Evolutionary conservation across 257 asterid genomes (phyloP).

Genomic region (Cynanchum wilfordii): DNA sequence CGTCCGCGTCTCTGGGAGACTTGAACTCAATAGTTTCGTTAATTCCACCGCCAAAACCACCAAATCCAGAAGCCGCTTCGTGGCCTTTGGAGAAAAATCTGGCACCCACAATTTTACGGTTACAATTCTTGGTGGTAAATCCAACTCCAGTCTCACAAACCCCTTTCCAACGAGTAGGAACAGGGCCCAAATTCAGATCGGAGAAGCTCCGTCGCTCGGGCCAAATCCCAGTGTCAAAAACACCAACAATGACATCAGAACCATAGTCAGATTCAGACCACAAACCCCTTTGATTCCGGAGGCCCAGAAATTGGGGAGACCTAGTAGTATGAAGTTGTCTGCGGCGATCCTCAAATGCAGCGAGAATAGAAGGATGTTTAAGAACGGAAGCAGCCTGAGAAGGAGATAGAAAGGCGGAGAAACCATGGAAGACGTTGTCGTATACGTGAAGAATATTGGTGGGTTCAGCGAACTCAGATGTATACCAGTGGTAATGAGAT

Average conservation of each 20-base stretch:
- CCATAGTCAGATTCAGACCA: slow-evolving; percentile 97
- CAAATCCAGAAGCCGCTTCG: slow-evolving; percentile 65
- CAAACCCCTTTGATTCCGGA: slow-evolving; percentile 76
- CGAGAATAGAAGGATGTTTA: slow-evolving; percentile 65
- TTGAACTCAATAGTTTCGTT: slow-evolving; percentile 73
- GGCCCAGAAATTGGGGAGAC: slow-evolving; percentile 94
- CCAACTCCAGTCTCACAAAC: slow-evolving; percentile 52
- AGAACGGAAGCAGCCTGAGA: slow-evolving; percentile 53
- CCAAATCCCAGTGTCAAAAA: slow-evolving; percentile 94
- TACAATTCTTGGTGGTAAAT: slow-evolving; percentile 51
- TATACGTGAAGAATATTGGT: slow-evolving; percentile 71
- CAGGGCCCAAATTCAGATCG: slow-evolving; percentile 83
- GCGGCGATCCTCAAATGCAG: slow-evolving; percentile 75
- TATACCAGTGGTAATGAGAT: slow-evolving; percentile 90
- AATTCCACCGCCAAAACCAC: slow-evolving; percentile 64
- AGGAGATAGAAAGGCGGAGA: slow-evolving; percentile 72
- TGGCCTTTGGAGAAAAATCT: slow-evolving; percentile 82
- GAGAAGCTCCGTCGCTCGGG: slow-evolving; percentile 92
- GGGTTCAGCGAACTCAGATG: slow-evolving; percentile 67
- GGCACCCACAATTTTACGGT: slow-evolving; percentile 78
- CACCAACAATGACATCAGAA: slow-evolving; percentile 74
- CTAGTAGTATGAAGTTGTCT: slow-evolving; percentile 90
- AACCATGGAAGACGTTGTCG: slow-evolving; percentile 87
- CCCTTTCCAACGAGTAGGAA: slow-evolving; percentile 80
- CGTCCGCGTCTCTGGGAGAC: slow-evolving; percentile 94